Evolutionary conservation across 768 basidiomycete species (phyloP).

Genomic region (Psilocybe azurescens): DNA sequence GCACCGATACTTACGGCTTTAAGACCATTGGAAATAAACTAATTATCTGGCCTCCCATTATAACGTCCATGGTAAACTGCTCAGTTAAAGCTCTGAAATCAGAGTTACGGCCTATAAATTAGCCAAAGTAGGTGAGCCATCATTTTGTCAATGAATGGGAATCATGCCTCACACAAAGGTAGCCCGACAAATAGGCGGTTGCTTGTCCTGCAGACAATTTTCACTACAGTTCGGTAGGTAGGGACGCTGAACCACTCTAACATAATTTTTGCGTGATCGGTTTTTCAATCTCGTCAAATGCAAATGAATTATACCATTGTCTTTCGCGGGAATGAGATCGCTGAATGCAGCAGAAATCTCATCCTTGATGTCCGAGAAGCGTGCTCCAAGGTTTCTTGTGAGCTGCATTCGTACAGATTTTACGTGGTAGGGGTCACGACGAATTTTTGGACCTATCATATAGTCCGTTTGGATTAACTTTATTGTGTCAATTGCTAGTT

Average conservation of each 20-base stretch:
- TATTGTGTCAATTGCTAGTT: neutral
- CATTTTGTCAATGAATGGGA: neutral
- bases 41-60: conserved; percentile 14
- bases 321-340: conserved; percentile 36
- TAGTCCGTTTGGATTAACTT: conserved; percentile 21
- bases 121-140: neutral
- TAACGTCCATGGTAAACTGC: conserved; percentile 22
- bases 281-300: neutral
- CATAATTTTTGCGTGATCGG: neutral
- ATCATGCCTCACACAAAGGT: conserved; percentile 42
- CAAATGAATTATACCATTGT: conserved; percentile 12
- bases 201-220: conserved; percentile 42
- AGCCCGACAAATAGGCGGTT: conserved; percentile 53
- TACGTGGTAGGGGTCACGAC: conserved; percentile 18
- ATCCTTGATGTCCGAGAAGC: conserved; percentile 34
- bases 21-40: conserved; percentile 22
- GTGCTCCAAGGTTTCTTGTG: conserved; percentile 20
- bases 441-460: conserved; percentile 17
- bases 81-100: conserved; percentile 24
- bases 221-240: conserved; percentile 31
- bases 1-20: conserved; percentile 21
- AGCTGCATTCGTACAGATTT: conserved; percentile 18
- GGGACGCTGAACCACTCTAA: conserved; percentile 42
- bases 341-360: conserved; percentile 49
- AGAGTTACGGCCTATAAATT: conserved; percentile 21